These are phyloP conservation scores for Tetracladium setigerum DNA, from an alignment of 495 filamentous ascomycete genomes.

Conservation along the genomic window DNA sequence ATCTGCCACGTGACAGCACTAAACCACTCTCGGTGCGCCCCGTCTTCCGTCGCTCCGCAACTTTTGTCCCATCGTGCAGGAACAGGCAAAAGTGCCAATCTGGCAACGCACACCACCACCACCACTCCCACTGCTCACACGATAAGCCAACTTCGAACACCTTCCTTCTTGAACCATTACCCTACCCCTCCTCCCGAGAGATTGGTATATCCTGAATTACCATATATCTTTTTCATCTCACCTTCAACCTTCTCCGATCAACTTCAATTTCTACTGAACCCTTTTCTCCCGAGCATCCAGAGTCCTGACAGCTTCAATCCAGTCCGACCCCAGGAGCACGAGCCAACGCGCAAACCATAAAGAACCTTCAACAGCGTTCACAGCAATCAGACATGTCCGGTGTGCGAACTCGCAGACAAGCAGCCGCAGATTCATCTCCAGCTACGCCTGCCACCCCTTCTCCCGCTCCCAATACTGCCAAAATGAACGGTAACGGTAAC, in stretches of 20 bases:
- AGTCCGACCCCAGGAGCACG: not conserved
- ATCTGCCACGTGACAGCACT: too few relatives aligned
- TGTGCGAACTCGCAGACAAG: constrained; percentile 20
- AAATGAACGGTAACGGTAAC: constrained; percentile 21
- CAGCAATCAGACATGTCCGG: constrained; percentile 17
- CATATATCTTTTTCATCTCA: too few relatives aligned
- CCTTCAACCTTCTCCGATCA: too few relatives aligned
- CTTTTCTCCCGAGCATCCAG: too few relatives aligned
- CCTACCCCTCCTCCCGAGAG: not conserved
- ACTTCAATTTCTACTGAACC: too few relatives aligned
- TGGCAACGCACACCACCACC: too few relatives aligned
- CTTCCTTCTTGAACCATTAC: constrained; percentile 2
- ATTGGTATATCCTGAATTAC: not conserved
- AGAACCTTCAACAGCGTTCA: not conserved
- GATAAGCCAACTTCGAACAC: constrained; percentile 14
- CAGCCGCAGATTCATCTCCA: constrained; percentile 15
- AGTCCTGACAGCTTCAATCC: not conserved
- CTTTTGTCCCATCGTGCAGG: too few relatives aligned
- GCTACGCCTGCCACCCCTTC: constrained; percentile 12
- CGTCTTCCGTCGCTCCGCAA: too few relatives aligned
- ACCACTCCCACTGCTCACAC: not conserved
- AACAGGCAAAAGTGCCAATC: too few relatives aligned
- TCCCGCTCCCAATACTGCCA: constrained; percentile 2
- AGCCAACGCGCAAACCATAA: not conserved
- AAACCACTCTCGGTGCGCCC: too few relatives aligned